Evolutionary conservation across 257 asterid species (phyloP), one percentile per base, ranked within the genome.

Genomic region (Solanum tarapatanum): DNA sequence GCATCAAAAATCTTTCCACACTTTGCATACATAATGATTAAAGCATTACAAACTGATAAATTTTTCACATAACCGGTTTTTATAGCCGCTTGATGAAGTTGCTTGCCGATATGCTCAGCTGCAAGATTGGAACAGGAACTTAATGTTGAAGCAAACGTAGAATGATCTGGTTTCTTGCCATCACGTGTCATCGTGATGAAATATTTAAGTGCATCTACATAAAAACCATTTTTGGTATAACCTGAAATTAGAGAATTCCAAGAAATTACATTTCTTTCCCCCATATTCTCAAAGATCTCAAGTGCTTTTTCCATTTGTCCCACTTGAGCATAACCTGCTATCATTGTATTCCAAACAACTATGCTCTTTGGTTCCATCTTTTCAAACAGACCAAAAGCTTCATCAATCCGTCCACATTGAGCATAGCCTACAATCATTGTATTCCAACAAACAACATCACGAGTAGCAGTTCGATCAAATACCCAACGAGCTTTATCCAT

Each of bases 241-340:
- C 94, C 94, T 23, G 96, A 92, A 28, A 91, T 86, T 43, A 91
- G n/a, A 16, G 92, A 90, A 66, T 93, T 90, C 94, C 96, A 93
- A 79, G 94, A 91, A 90, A 93, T 91, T 14, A 88, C 66, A 37
- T 92, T 90, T 48, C 88, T 90, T 37, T 90, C 86, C 12, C 87
- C 88, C 89, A 91, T 90, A 45, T 86, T 87, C 87, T 90, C 87
- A 69, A 91, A 89, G 79, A 93, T 84, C 17, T 84, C 76, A 70
- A 89, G 84, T 10, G 95, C 93, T 4, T 87, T 92, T 21, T 87
- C 89, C 74, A 87, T 87, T 41, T 75, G 84, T 69, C 93, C 93
- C 21, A 86, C 88, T 9, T 85, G 89, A 85, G 91, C 92, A 69
- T 89, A 89, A 37, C 92, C 92, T 0, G 94, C 88, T 85, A 90